Evolutionary conservation across 371 early-diverging fungal genomes (phyloP), one percentile per base, ranked within the genome.

Genomic region (Circinella umbellata): DNA sequence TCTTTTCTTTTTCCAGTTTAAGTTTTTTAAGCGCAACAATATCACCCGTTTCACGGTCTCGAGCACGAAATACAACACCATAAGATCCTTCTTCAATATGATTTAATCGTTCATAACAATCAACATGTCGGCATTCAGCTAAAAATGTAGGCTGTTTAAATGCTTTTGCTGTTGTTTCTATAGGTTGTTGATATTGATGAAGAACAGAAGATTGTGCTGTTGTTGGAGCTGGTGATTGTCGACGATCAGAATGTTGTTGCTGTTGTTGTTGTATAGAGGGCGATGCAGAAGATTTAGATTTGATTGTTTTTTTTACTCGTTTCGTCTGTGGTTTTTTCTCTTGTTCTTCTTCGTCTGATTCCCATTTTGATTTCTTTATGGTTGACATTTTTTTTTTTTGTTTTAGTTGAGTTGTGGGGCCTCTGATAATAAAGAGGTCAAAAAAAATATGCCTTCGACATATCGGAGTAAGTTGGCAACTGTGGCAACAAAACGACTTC

Each of bases 21-120:
- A 99, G 85, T 74, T 96, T 96, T 83, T 99, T 99, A 9, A 99
- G 85, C 0, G 99, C 99, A 1, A 99, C 98, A 9, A 99, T 94
- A 66, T 95, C 96, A 20, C 94, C 94, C 4, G 98, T 98, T 9
- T 83, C 73, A 63, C 91, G 85, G 76, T 99, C 96, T 38, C 92
- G 88, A 0, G 99, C 99, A 8, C 98, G 92, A 81, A 97, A 99
- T 5, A 99, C 99, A 27, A 99, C 90, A 14, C 99, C 99, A 80
- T 99, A 99, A 0, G 99, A 92, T 18, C 99, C 99, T 79, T 99
- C 99, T 64, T 96, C 99, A 72, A 99, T 99, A 70, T 93, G 88
- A 83, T 98, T 97, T 27, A 98, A 86, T 59, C 93, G 92, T 71
- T 97, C 95, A 82, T 94, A 98, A 64, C 86, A 79, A 69, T 94